phyloP scores from a whole-genome alignment of 1,139 yeast genomes.

The Wickerhamomyces sp. region DNA sequence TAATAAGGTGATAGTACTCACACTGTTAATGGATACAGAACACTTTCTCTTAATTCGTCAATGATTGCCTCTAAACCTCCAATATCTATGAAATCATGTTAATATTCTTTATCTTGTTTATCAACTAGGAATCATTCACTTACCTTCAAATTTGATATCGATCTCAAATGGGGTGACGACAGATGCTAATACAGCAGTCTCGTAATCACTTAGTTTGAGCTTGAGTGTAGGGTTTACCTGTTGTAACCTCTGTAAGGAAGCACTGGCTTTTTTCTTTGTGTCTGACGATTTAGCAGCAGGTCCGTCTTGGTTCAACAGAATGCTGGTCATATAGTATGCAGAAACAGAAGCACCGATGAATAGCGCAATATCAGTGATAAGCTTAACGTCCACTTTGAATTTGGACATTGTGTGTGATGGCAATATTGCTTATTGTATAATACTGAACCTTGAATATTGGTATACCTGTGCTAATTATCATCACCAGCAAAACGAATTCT shows the following conservation, averaged over 20 bases:
- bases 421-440: no score
- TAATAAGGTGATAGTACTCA: slow-evolving; percentile 22
- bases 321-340: slow-evolving; percentile 63
- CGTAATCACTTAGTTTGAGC: slow-evolving; percentile 67
- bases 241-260: slow-evolving; percentile 56
- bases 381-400: slow-evolving; percentile 20
- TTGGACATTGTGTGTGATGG: slow-evolving; percentile 13
- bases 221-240: slow-evolving; percentile 53
- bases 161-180: slow-evolving; percentile 85
- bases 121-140: slow-evolving; percentile 2
- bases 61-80: slow-evolving; percentile 85
- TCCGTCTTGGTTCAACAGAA: slow-evolving; percentile 51
- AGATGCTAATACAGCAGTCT: slow-evolving; percentile 66
- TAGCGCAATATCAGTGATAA: slow-evolving; percentile 59
- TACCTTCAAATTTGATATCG: slow-evolving; percentile 59
- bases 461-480: no score
- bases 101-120: slow-evolving; percentile 15
- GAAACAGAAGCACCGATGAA: slow-evolving; percentile 82
- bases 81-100: slow-evolving; percentile 42
- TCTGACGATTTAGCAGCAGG: slow-evolving; percentile 57
- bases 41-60: slow-evolving; percentile 82
- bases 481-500: no score
- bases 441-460: no score
- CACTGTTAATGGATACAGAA: slow-evolving; percentile 79
- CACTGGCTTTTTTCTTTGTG: slow-evolving; percentile 60